Base-by-base conservation (phyloP, 805 yeast genomes). In the Kodamaea restingae region DNA sequence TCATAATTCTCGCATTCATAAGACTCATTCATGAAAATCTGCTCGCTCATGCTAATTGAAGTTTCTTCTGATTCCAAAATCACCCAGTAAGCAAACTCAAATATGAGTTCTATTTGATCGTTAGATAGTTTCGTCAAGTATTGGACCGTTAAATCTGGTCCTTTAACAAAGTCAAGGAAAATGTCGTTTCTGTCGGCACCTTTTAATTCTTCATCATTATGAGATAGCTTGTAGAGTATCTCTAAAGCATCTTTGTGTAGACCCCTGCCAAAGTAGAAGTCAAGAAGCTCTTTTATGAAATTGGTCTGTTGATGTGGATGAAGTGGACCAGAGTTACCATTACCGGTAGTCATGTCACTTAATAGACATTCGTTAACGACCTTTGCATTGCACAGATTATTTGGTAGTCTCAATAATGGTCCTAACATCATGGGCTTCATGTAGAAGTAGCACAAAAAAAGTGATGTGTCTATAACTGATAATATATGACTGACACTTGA, bases 361-460 rank as follows among this genome's bases (percentile, higher is more conserved):
- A 70, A 56, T 20, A 88, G 70, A 36, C 75, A 71, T 8, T 61
- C 57, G 35, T 76, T 75, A 1, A 87, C 95, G 2, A 76, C 68
- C 1, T 67, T 64, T 4, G 81, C 71, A 49, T 82, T 81, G 63
- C 97, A 88, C 48, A 70, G 67, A 56, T 90, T 93, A 18, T 77
- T 75, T 0, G 73, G 72, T 2, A 88, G 71, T 35, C 98, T 69
- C 4, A 91, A 68, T 15, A 91, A 73, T 0, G 98, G 93, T 0
- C 91, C 95, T 10, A 91, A 73, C 55, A 91, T 68, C 45, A 82
- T 73, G 0, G 86, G 84, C 39, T 78, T 77, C 21, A 77, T 76
- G n/a, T 78, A 55, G 42, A 79, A 66, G 54, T 93, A 91, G 43
- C 93, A 77, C 37, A 77, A 68, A 51, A 91, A 87, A 14, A 93